Conservation (phyloP, 2,329 filamentous ascomycete genomes). For the Purpureocillium lavendulum region DNA sequence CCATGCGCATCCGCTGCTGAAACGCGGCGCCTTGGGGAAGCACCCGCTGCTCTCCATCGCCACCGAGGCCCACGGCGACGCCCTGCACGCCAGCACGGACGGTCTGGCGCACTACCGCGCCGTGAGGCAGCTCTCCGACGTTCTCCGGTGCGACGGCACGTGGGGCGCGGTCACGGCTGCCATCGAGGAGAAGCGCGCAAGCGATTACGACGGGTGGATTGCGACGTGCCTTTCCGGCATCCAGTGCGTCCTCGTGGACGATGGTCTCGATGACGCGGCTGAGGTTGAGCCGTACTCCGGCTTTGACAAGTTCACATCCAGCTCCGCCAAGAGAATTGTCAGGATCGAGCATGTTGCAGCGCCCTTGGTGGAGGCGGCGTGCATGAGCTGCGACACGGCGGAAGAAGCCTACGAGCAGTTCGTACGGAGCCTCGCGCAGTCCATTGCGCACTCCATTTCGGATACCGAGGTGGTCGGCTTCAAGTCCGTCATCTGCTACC, state of each 20-base stretch:
- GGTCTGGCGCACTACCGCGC: slow-evolving; percentile 64
- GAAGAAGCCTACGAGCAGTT: slow-evolving; percentile 23
- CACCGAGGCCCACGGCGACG: slow-evolving; percentile 64
- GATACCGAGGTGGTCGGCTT: slow-evolving; percentile 68
- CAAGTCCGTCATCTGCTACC: slow-evolving; percentile 78
- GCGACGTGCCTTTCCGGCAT: slow-evolving; percentile 61
- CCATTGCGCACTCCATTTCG: slow-evolving; percentile 47
- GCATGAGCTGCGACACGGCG: slow-evolving; percentile 19
- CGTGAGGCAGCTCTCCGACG: slow-evolving; percentile 55
- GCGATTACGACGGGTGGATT: slow-evolving; percentile 48
- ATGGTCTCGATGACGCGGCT: slow-evolving; percentile 53
- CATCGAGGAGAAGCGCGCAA: slow-evolving; percentile 30
- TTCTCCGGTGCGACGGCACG: slow-evolving; percentile 55
- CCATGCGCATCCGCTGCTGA: slow-evolving; percentile 63
- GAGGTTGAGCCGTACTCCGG: slow-evolving; percentile 51
- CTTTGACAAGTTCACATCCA: slow-evolving; percentile 58
- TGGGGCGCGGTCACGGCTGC: slow-evolving; percentile 46
- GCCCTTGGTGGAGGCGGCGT: slow-evolving; percentile 43
- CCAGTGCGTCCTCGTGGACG: slow-evolving; percentile 69
- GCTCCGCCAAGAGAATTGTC: slow-evolving; percentile 63
- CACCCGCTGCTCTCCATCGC: slow-evolving; percentile 52
- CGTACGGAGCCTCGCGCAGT: slow-evolving; percentile 24
- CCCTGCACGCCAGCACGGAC: slow-evolving; percentile 51
- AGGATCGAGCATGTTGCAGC: slow-evolving; percentile 68
- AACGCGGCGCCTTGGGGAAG: slow-evolving; percentile 34